Evolutionary conservation across 2,329 filamentous ascomycete species (phyloP), one percentile per base, ranked within the genome.

Genomic region (Trichoderma sp.): DNA sequence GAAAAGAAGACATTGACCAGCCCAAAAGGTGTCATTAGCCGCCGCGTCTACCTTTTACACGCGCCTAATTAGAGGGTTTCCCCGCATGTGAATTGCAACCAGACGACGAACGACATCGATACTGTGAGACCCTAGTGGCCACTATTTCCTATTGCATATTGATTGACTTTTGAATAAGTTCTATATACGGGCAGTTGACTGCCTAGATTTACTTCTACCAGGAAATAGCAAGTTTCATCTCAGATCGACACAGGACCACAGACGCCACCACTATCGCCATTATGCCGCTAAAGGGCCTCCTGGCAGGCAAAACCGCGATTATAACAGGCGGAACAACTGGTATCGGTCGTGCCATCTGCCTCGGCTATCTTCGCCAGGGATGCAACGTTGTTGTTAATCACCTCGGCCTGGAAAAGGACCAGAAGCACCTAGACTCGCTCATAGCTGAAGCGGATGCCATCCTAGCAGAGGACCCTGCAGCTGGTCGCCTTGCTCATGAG

Each of bases 251-350:
- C 11, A 20, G 5, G 13, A n/a, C 9, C n/a, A 9, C 43, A 23
- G 17, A 6, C 20, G 64, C 34, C 32, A 28, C 62, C 3, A n/a
- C 32, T 6, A 30, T 7, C 17, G 23, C 17, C 74, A 74, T 28
- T 71, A 87, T 87, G 85, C 78, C 84, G 58, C 77, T 82, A 20
- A 84, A 84, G 26, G 78, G 79, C 75, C 86, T 96, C 75, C 89
- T 97, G 71, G 79, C 83, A 69, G 89, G 88, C 80, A 97, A 97
- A 82, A 91, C 91, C 13, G 93, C 93, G 81, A 92, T 94, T 79
- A 94, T 97, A 77, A 97, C 94, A 0, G 94, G 94, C 74, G 94
- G 93, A 71, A 91, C 92, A 4, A 97, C 93, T 1, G 94, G 94
- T 70, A 97, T 97, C 76, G 94, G 94, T 67, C 88, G 93, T 74